These are phyloP conservation scores for Psilocybe azurescens DNA, from an alignment of 768 basidiomycete genomes.

Conservation along the genomic window DNA sequence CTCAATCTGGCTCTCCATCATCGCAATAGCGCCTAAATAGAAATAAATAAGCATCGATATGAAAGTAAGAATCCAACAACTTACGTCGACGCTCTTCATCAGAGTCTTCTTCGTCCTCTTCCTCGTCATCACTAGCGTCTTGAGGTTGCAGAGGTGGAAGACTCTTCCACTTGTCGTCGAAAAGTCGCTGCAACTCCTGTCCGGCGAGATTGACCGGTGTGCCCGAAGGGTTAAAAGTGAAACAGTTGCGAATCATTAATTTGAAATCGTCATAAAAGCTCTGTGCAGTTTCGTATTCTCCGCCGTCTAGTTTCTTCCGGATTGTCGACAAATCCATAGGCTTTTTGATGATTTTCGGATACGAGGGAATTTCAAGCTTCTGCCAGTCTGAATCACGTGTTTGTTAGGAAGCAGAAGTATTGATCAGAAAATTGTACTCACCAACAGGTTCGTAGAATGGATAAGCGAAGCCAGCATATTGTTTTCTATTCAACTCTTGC, in stretches of 20 bases:
- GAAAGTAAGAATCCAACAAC: conserved; percentile 33
- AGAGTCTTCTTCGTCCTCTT: conserved; percentile 68
- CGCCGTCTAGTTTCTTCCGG: conserved; percentile 79
- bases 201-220: conserved; percentile 90
- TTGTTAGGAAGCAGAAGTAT: conserved; percentile 9
- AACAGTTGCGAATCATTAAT: conserved; percentile 94
- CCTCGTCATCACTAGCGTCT: conserved; percentile 59
- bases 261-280: conserved; percentile 92
- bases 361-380: conserved; percentile 80
- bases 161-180: conserved; percentile 90
- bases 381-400: conserved; percentile 63
- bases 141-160: conserved; percentile 72
- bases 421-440: conserved; percentile 42
- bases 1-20: conserved; percentile 85
- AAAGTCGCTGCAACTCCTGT: conserved; percentile 81
- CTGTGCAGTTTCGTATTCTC: conserved; percentile 76
- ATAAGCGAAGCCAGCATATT: conserved; percentile 70
- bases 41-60: conserved; percentile 14
- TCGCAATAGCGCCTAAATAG: conserved; percentile 62
- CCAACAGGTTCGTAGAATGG: conserved; percentile 97
- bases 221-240: conserved; percentile 87
- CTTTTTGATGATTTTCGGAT: conserved; percentile 87
- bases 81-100: conserved; percentile 75
- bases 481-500: conserved; percentile 78
- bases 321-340: conserved; percentile 97